Conservation (phyloP, 805 yeast species). For the Metschnikowia amazonensis region DNA sequence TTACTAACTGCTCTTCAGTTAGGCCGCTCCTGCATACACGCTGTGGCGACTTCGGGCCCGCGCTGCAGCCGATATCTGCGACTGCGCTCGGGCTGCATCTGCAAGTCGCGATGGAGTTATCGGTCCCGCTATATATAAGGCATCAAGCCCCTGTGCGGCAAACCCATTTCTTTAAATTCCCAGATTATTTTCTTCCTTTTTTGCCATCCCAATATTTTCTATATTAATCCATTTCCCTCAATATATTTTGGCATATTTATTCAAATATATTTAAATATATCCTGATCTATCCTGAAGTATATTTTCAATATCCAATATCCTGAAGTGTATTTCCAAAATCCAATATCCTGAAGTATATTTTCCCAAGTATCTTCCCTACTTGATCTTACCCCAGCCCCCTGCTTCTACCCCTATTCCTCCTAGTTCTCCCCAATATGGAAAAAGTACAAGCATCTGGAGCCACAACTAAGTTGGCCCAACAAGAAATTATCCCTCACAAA, state of each 20-base stretch:
- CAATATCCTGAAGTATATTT: no score
- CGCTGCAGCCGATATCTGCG: conserved; percentile 13
- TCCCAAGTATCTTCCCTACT: no score
- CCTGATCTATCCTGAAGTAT: no score
- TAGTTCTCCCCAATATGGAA: background rate
- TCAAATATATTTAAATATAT: no score
- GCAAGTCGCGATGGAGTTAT: conserved; percentile 11
- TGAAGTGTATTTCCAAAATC: no score
- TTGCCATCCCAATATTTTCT: no score
- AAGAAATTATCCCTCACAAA: conserved; percentile 68
- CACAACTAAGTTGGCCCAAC: conserved; percentile 33
- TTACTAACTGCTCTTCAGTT: background rate
- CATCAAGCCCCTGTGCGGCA: background rate
- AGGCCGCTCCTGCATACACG: background rate
- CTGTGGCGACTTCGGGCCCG: background rate
- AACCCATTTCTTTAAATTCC: background rate
- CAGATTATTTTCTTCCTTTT: background rate
- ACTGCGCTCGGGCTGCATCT: background rate
- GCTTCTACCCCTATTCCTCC: no score
- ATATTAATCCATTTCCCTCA: no score
- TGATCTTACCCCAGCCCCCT: no score
- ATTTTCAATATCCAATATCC: no score
- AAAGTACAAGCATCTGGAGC: conserved; percentile 13
- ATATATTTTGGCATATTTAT: no score
- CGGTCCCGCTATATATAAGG: conserved; percentile 8